phyloP scores from a whole-genome alignment of 768 basidiomycete genomes.

The Hypholoma fasciculare region DNA sequence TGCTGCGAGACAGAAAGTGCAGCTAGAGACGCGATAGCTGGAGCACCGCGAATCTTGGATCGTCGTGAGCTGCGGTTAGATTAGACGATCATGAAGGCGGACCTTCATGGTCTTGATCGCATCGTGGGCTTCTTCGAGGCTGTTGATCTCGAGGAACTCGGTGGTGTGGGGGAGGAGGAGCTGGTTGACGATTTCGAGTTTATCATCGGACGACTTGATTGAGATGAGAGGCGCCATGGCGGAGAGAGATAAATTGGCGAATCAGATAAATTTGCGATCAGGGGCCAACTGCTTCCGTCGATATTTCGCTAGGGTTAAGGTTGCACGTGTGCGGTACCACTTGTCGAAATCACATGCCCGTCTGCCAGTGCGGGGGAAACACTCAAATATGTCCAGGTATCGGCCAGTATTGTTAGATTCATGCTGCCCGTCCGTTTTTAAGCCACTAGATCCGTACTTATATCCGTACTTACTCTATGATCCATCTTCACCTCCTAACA shows the following conservation, averaged over 20 bases:
- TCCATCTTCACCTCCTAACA: slow-evolving; percentile 14
- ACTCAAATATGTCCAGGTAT: background rate
- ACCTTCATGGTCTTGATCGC: slow-evolving; percentile 98
- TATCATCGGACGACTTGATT: slow-evolving; percentile 38
- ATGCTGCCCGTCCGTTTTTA: slow-evolving; percentile 9
- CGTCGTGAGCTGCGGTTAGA: slow-evolving; percentile 7
- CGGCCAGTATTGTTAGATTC: background rate
- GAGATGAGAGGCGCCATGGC: slow-evolving; percentile 37
- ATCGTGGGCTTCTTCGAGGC: slow-evolving; percentile 83
- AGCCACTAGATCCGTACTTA: slow-evolving; percentile 15
- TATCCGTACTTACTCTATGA: slow-evolving; percentile 9
- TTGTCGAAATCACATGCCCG: slow-evolving; percentile 20
- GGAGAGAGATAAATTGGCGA: slow-evolving; percentile 5
- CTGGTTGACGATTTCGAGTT: slow-evolving; percentile 88
- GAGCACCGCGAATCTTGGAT: slow-evolving; percentile 75
- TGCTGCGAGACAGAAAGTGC: slow-evolving; percentile 73
- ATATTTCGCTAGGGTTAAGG: slow-evolving; percentile 21
- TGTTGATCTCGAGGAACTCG: slow-evolving; percentile 63
- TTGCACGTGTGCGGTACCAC: slow-evolving; percentile 2
- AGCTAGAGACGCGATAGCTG: slow-evolving; percentile 92
- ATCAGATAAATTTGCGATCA: slow-evolving; percentile 10
- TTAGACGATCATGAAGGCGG: slow-evolving; percentile 3
- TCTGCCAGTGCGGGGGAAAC: background rate
- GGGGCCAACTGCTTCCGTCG: background rate
- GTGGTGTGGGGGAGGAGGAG: slow-evolving; percentile 78